Evolutionary conservation across 345 rosid genomes (phyloP).

Genomic region (Citrus reticulata): DNA sequence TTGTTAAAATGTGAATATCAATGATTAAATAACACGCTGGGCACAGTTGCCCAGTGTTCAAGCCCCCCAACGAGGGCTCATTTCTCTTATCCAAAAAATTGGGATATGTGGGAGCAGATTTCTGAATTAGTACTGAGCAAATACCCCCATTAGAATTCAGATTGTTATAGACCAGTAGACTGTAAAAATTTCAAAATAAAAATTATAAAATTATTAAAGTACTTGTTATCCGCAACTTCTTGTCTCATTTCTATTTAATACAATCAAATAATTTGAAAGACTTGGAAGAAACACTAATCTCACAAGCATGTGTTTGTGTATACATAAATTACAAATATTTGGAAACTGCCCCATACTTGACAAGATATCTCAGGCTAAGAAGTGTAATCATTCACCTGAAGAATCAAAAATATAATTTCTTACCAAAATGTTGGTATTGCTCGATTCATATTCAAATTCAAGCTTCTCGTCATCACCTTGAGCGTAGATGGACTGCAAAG

Average conservation of each 20-base stretch:
- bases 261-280: background rate
- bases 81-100: too few relatives aligned
- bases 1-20: background rate
- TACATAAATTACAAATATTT: background rate
- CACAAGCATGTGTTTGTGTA: background rate
- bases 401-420: slow-evolving; percentile 28
- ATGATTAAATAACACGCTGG: background rate
- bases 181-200: too few relatives aligned
- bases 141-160: too few relatives aligned
- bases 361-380: slow-evolving; percentile 76
- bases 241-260: background rate
- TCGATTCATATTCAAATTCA: slow-evolving; percentile 90
- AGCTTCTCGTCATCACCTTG: slow-evolving; percentile 84
- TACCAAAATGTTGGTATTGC: slow-evolving; percentile 78
- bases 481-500: slow-evolving; percentile 82
- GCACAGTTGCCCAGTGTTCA: background rate
- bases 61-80: too few relatives aligned
- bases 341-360: slow-evolving; percentile 48
- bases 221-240: too few relatives aligned
- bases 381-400: slow-evolving; percentile 62
- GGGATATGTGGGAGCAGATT: too few relatives aligned
- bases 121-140: too few relatives aligned
- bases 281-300: background rate
- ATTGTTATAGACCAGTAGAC: too few relatives aligned
- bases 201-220: too few relatives aligned